Conservation (phyloP, 352 stramenopile species). For the Saprolegnia parasitica region DNA sequence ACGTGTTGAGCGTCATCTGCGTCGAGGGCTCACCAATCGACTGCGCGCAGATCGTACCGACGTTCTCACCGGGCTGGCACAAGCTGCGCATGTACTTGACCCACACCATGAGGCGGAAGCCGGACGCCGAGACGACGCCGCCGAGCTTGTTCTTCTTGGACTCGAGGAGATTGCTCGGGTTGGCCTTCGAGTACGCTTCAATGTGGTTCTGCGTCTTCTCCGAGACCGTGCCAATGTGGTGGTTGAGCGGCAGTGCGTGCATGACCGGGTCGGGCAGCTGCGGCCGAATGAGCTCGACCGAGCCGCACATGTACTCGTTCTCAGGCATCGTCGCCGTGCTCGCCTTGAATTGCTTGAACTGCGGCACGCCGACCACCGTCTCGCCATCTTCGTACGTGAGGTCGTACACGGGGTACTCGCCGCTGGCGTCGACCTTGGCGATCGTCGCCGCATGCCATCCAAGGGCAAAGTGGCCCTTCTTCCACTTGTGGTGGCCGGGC, state of each 20-base stretch:
- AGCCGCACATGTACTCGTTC: constrained; percentile 69
- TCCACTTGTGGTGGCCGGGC: constrained; percentile 78
- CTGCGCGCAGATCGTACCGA: constrained; percentile 98
- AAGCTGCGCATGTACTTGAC: constrained; percentile 97
- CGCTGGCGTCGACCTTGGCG: constrained; percentile 57
- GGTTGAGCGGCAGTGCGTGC: constrained; percentile 75
- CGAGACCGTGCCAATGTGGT: constrained; percentile 83
- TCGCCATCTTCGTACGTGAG: constrained; percentile 80
- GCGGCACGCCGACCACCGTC: constrained; percentile 73
- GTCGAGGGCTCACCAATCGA: constrained; percentile 99
- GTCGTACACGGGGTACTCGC: constrained; percentile 73
- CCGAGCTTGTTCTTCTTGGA: constrained; percentile 55
- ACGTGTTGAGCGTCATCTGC: constrained; percentile 99
- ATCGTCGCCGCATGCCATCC: constrained; percentile 71
- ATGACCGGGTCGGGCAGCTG: constrained; percentile 77
- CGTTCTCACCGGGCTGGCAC: constrained; percentile 95
- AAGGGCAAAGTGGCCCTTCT: constrained; percentile 73
- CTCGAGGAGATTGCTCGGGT: constrained; percentile 67
- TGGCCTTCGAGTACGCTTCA: constrained; percentile 67
- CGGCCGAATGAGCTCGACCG: constrained; percentile 75
- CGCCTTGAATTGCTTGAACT: constrained; percentile 72
- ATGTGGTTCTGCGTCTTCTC: constrained; percentile 83
- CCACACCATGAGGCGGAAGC: constrained; percentile 93
- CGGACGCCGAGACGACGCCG: constrained; percentile 53
- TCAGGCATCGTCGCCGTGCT: constrained; percentile 50